Evolutionary conservation across 768 basidiomycete genomes (phyloP).

Genomic region (Russula virescens): DNA sequence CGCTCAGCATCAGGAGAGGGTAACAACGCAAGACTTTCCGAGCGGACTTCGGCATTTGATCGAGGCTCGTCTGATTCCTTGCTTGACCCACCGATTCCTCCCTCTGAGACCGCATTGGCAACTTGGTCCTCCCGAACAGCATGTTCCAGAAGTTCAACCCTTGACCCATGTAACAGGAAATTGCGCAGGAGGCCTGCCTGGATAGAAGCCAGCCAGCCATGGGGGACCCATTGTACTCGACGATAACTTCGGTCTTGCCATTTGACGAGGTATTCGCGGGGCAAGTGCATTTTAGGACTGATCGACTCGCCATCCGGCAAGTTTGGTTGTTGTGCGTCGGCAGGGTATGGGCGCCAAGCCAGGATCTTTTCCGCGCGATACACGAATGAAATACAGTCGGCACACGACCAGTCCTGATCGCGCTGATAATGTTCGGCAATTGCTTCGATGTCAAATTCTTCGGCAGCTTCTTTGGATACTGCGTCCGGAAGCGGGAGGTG

Average conservation of each 20-base stretch:
- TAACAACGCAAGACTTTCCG: constrained; percentile 26
- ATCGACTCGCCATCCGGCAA: constrained; percentile 36
- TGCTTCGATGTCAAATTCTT: constrained; percentile 31
- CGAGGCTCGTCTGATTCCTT: constrained; percentile 25
- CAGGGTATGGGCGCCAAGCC: constrained; percentile 84
- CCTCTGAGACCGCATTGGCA: constrained; percentile 32
- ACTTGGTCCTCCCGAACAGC: constrained; percentile 34
- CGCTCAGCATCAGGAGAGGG: constrained; percentile 65
- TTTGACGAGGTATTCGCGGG: constrained; percentile 92
- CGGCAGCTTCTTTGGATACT: constrained; percentile 30
- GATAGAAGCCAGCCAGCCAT: constrained; percentile 81
- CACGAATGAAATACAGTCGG: constrained; percentile 68
- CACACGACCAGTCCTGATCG: constrained; percentile 57
- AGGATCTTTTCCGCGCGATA: constrained; percentile 77
- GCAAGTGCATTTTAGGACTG: constrained; percentile 55
- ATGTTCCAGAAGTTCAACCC: constrained; percentile 56
- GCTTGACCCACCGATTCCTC: constrained; percentile 33
- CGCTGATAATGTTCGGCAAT: constrained; percentile 61
- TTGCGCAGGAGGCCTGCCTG: constrained; percentile 62
- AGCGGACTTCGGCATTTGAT: constrained; percentile 15
- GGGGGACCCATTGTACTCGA: constrained; percentile 83
- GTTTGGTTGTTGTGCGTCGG: constrained; percentile 51
- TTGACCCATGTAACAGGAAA: constrained; percentile 66
- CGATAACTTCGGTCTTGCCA: constrained; percentile 78
- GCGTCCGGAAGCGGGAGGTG: constrained; percentile 53